Base-by-base conservation (phyloP, 2,329 filamentous ascomycete genomes). In the Xylariaceae sp. region DNA sequence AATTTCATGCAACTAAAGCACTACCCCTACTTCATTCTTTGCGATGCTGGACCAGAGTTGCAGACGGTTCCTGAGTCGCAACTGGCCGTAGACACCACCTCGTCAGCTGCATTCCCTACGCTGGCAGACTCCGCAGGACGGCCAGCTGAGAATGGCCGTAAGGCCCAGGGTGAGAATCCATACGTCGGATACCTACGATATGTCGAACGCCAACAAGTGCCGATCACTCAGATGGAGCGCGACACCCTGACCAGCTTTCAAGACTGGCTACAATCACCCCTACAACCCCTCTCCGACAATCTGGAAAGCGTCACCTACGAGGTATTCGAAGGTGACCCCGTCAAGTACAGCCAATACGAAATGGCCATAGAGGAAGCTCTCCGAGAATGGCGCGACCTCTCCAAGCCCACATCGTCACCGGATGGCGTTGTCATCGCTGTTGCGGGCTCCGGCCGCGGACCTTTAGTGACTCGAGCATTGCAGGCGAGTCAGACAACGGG, bases 311-410 rank as follows among this genome's bases (percentile, higher is more conserved):
- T 95, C 39, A 99, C 94, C 0, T 99, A 99, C 68, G 94, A 99
- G 66, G 92, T 97, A 2, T 99, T 99, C 62, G 94, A 99, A 68
- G 95, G 95, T 59, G 95, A 99, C 57, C 94, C 94, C 0, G 88
- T 99, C 71, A 99, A 99, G 70, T 99, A 99, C 66, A 85, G 90
- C 56, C 95, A 92, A 77, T 99, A 99, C 66, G 90, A 97, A 67
- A 77, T 80, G 41, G 94, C 94, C 12, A 86, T 95, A 49, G 81
- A 82, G 4, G 82, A 88, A 56, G 92, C 94, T 0, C 75, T 99
- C 54, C 77, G 73, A 11, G 91, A 97, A 62, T 95, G 94, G 86
- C 78, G 78, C 51, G 71, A 76, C 35, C 77, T 89, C 51, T 75
- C 80, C 31, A 90, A 89, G 64, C 85, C 90, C 1, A 89, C 85